Evolutionary conservation across 345 rosid genomes (phyloP).

Genomic region (Iberis pinnata): DNA sequence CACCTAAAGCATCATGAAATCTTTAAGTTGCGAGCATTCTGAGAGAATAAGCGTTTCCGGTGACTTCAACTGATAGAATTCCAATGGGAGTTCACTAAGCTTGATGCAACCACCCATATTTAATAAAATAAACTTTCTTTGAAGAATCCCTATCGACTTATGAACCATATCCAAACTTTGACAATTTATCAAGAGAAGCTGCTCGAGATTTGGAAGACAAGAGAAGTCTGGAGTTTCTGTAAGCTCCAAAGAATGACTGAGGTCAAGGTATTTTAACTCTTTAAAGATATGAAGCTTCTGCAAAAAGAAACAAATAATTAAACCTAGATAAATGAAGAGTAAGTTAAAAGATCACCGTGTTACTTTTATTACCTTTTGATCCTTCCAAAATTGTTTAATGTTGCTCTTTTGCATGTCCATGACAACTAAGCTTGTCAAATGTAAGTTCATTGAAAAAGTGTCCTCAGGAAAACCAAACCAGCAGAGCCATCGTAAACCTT

Average conservation of each 20-base stretch:
- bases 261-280: constrained; percentile 10
- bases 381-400: constrained; percentile 2
- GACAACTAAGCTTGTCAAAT: neutral
- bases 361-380: too few species aligned
- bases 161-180: neutral
- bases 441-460: neutral
- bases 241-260: constrained; percentile 6
- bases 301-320: neutral
- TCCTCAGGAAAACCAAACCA: neutral
- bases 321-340: neutral
- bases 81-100: constrained; percentile 4
- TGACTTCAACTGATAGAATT: neutral
- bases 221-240: constrained; percentile 15
- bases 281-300: neutral
- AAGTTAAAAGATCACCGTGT: too few species aligned
- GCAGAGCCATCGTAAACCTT: neutral
- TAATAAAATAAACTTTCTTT: neutral
- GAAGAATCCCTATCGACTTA: constrained; percentile 7
- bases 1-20: constrained; percentile 14
- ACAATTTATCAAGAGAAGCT: constrained; percentile 12
- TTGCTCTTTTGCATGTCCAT: constrained; percentile 18
- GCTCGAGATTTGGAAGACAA: constrained; percentile 19
- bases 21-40: constrained; percentile 7
- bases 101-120: constrained; percentile 4
- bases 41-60: constrained; percentile 23